Conservation (phyloP, 2,329 filamentous ascomycete genomes). For the Hysterium pulicare region DNA sequence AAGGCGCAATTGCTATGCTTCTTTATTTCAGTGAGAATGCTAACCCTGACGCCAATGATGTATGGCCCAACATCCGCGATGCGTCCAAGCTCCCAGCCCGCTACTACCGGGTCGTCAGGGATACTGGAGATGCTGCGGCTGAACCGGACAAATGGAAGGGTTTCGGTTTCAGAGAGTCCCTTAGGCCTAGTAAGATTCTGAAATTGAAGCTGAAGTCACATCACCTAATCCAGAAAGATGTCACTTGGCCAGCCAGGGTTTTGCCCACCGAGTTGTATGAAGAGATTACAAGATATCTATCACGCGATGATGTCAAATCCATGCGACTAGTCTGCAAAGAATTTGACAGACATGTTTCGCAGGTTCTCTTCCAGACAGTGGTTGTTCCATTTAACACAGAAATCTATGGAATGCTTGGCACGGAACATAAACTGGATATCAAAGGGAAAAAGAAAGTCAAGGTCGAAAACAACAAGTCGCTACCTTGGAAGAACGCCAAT, state of each 20-base stretch:
- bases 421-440: slow-evolving; percentile 29
- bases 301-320: slow-evolving; percentile 56
- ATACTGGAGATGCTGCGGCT: not conserved
- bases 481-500: slow-evolving; percentile 43
- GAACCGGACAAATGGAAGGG: not conserved
- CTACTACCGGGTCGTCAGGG: slow-evolving; percentile 1
- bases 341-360: slow-evolving; percentile 57
- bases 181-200: slow-evolving; percentile 3
- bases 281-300: slow-evolving; percentile 53
- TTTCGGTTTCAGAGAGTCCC: not conserved
- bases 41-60: slow-evolving; percentile 28
- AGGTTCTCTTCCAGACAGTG: slow-evolving; percentile 58
- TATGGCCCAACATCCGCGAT: slow-evolving; percentile 35
- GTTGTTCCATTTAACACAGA: slow-evolving; percentile 65
- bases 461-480: slow-evolving; percentile 18
- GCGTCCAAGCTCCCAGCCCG: slow-evolving; percentile 15
- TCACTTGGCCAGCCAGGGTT: slow-evolving; percentile 37
- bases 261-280: slow-evolving; percentile 64
- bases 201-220: slow-evolving; percentile 5
- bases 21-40: slow-evolving; percentile 16
- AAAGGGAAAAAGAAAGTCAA: slow-evolving; percentile 34
- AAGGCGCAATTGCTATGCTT: slow-evolving; percentile 23
- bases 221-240: not conserved
- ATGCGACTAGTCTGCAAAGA: slow-evolving; percentile 61
- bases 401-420: slow-evolving; percentile 55